Conservation (phyloP, 1,284 basidiomycete genomes). For the Cryptococcus amylolentus region DNA sequence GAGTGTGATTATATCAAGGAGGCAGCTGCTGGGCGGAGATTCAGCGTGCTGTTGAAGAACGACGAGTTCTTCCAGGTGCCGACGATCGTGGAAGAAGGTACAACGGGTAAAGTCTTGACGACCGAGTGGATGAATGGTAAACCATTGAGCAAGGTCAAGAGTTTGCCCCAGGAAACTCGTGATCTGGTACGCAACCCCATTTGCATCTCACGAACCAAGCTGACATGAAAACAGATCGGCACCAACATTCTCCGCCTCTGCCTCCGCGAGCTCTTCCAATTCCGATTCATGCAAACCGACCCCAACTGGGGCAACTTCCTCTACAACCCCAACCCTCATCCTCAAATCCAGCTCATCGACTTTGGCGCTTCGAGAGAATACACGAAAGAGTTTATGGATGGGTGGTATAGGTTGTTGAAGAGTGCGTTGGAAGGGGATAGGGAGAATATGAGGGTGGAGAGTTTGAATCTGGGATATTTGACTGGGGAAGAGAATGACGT, state of each 20-base stretch:
- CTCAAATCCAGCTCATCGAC: constrained; percentile 83
- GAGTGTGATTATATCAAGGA: constrained; percentile 94
- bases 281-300: constrained; percentile 95
- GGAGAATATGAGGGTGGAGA: constrained; percentile 68
- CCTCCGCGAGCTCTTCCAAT: constrained; percentile 83
- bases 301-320: constrained; percentile 99
- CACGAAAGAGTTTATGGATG: constrained; percentile 79
- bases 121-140: constrained; percentile 83
- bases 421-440: constrained; percentile 72
- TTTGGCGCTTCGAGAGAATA: constrained; percentile 93
- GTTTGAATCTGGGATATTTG: constrained; percentile 78
- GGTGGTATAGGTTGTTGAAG: constrained; percentile 75
- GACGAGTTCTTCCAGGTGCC: constrained; percentile 77
- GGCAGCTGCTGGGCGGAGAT: constrained; percentile 66
- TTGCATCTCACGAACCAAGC: not conserved
- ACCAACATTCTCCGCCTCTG: constrained; percentile 78
- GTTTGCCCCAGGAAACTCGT: constrained; percentile 63
- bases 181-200: constrained; percentile 61
- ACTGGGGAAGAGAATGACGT: constrained; percentile 84
- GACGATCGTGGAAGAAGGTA: constrained; percentile 70
- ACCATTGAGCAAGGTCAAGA: constrained; percentile 66
- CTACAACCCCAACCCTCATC: constrained; percentile 53
- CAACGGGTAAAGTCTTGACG: constrained; percentile 77
- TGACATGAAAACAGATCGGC: constrained; percentile 64
- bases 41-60: constrained; percentile 58